Conservation (phyloP, 2,329 filamentous ascomycete species). For the Tolypocladium tundrense region DNA sequence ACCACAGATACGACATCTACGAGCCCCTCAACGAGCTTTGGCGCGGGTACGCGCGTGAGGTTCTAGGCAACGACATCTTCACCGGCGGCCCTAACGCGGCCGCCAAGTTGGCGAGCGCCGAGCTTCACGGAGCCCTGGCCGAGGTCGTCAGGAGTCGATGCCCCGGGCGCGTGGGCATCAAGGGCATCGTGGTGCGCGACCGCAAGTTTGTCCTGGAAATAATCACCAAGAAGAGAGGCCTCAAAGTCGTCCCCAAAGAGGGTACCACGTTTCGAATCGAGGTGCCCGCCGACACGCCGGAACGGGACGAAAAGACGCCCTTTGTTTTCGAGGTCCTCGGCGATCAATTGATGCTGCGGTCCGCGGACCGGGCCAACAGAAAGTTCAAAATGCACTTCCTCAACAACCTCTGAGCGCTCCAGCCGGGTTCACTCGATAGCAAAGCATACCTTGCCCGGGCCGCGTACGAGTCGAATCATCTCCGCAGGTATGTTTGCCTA, state of each 20-base stretch:
- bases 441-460: not conserved
- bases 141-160: constrained; percentile 77
- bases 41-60: constrained; percentile 74
- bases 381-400: constrained; percentile 86
- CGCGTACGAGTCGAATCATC: too few species aligned
- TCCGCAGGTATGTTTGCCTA: too few species aligned
- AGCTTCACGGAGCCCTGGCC: constrained; percentile 80
- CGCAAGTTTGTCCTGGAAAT: constrained; percentile 79
- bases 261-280: constrained; percentile 74
- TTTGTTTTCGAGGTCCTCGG: constrained; percentile 81
- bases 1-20: constrained; percentile 60
- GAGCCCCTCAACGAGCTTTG: constrained; percentile 69
- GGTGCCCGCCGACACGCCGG: constrained; percentile 35
- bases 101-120: constrained; percentile 71
- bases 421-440: too few species aligned
- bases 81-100: constrained; percentile 49
- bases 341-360: constrained; percentile 73
- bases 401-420: constrained; percentile 50
- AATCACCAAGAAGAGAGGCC: constrained; percentile 57
- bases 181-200: constrained; percentile 83
- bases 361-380: constrained; percentile 76
- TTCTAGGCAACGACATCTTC: constrained; percentile 54
- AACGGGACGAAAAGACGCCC: constrained; percentile 6
- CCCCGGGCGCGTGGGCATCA: constrained; percentile 69
- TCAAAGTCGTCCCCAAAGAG: constrained; percentile 83